Base-by-base conservation (phyloP, 1,139 yeast genomes). In the Sugiyamaella castrensis region DNA sequence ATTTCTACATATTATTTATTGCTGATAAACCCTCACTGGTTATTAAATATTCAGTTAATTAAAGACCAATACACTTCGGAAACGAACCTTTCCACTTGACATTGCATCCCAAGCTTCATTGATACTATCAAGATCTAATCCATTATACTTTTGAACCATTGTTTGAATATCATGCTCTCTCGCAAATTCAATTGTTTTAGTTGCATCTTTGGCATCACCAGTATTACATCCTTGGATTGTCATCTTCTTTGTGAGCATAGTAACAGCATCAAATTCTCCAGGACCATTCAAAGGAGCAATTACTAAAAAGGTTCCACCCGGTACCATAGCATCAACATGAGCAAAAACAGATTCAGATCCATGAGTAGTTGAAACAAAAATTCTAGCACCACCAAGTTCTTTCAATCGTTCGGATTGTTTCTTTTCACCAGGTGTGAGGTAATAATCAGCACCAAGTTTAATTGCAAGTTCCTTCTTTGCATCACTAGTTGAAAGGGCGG, bases 401-500 rank as follows among this genome's bases (percentile, higher is more conserved):
- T 53, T 31, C 39, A 35, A 50, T 53, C 48, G 38, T 52, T 53
- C 39, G 36, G 47, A 29, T 27, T 43, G 46, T 36, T 42, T 27
- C 40, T 36, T 29, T 15, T 42, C 46, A 9, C 30, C 35, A 35
- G 53, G 41, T 31, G 48, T 40, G 15, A 52, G 24, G 35, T 40
- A 34, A 13, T 50, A 38, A 16, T 49, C 48, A 31, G 53, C 53
- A 26, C 81, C 81, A 53, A 77, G 59, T 48, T 68, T 58, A 35
- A 60, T 27, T 16, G 81, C 79, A 53, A 74, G 76, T 16, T 63
- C 72, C 54, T 67, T 70, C 63, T 77, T 77, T 29, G 66, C 50
- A 36, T 65, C 63, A n/a, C 72, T 57, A 59, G 79, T 68, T 28
- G 80, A 73, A 57, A 77, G 69, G 6, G 76, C 79, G 51, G 67